These are phyloP conservation scores for Diaporthe citri DNA, from an alignment of 2,329 filamentous ascomycete genomes.

Conservation along the genomic window DNA sequence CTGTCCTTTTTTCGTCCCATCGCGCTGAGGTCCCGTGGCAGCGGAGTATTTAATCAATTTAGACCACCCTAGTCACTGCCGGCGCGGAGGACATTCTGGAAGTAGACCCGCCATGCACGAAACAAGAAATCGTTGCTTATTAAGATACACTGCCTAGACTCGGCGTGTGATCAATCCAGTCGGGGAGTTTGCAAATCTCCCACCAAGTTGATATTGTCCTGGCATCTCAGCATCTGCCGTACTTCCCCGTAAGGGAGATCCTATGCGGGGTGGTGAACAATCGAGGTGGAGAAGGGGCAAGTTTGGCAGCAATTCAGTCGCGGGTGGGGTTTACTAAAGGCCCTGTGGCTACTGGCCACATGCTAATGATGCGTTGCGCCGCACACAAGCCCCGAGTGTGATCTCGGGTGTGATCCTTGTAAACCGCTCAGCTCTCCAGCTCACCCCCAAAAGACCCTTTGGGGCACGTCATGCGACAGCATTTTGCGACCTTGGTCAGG, in stretches of 20 bases:
- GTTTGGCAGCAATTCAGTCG: not conserved
- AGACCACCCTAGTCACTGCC: constrained; percentile 11
- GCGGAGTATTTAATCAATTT: constrained; percentile 26
- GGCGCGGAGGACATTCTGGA: constrained; percentile 5
- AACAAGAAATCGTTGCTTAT: constrained; percentile 23
- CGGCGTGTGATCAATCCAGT: not conserved
- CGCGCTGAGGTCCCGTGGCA: not conserved
- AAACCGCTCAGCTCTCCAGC: not conserved
- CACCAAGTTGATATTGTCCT: not conserved
- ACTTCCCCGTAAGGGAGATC: too few relatives aligned
- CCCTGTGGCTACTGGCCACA: not conserved
- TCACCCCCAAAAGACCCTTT: not conserved
- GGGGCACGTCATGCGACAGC: constrained; percentile 20
- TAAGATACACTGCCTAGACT: not conserved
- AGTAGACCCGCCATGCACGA: not conserved
- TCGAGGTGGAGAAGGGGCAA: not conserved
- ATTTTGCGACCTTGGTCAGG: not conserved
- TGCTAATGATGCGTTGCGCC: not conserved
- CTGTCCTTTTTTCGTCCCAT: constrained; percentile 1
- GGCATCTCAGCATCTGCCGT: not conserved
- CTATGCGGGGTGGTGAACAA: not conserved
- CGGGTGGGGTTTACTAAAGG: not conserved
- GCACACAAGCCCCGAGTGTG: not conserved
- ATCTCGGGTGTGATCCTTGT: not conserved
- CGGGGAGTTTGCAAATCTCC: not conserved